Evolutionary conservation across 495 filamentous ascomycete species (phyloP), one percentile per base, ranked within the genome.

Genomic region (Aspergillus heteromorphus): DNA sequence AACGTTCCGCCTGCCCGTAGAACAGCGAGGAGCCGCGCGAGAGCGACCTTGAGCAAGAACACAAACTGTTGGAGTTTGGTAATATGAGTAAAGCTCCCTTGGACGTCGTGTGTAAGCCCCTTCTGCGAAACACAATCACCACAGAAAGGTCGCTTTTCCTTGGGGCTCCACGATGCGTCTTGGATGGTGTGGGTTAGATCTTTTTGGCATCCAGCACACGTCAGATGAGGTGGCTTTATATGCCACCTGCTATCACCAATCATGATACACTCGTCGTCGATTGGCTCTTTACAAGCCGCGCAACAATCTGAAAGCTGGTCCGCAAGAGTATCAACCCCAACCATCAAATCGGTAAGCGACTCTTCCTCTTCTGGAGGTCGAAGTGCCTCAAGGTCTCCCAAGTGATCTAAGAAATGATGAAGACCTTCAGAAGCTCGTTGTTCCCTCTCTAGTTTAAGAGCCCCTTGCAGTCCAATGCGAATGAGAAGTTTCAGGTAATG

Each of bases 401-500:
- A 80, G 54, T 92, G 85, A 25, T 87, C 80, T 29, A 99, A 79
- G 66, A 99, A 96, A 20, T 79, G 71, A 57, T 86, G 81, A 13
- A 99, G 73, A 16, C 88, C 92, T 49, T 90, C 84, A 2, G 84
- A 69, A 34, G 78, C 86, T 31, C 81, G 75, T 55, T 84, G 83
- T 58, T 97, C 91, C 41, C 89, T 84, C 71, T 99, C 95, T 36
- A 97, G 82, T 67, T 87, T 92, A 34, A 99, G 77, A 10, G 93
- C 83, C 40, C 95, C 95, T 65, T 97, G 95, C 7, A 99, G 79
- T 61, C 92, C 95, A 54, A 97, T 99, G 17, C 95, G 84, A 58
- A 99, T 97, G 45, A 99, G 82, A 47, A 99, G 88, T 68, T 99
- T 99, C 18, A 99, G 81, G 64, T 99, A 99, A 72, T 99, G 95